Conservation (phyloP, 108 stramenopile genomes). For the Nitzschia sp. region DNA sequence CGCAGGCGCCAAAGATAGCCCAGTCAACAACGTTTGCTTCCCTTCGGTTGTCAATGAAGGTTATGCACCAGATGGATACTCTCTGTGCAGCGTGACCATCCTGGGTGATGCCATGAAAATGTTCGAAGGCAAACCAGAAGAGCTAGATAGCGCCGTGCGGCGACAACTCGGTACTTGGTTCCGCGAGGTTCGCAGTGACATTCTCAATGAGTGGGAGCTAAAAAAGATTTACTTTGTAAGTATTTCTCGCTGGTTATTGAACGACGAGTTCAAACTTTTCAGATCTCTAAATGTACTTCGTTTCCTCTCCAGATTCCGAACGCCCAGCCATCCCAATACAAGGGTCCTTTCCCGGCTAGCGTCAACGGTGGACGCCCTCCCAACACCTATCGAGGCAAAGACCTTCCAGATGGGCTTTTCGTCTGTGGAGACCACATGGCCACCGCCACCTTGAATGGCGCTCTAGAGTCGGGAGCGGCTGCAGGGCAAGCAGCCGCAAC, state of each 20-base stretch:
- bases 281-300: too few relatives aligned
- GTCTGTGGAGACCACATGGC: constrained; percentile 90
- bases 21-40: constrained; percentile 88
- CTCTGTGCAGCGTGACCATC: constrained; percentile 76
- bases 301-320: constrained; percentile 45
- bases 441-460: constrained; percentile 88
- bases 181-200: constrained; percentile 46
- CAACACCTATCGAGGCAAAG: constrained; percentile 41
- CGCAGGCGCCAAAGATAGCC: constrained; percentile 31
- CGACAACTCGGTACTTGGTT: constrained; percentile 72
- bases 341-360: constrained; percentile 50
- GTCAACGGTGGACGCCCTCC: constrained; percentile 73
- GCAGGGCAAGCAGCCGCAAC: constrained; percentile 63
- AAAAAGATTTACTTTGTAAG: constrained; percentile 58
- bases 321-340: constrained; percentile 79
- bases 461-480: constrained; percentile 75
- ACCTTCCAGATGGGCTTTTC: constrained; percentile 65
- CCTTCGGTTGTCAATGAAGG: constrained; percentile 74
- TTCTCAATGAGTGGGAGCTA: constrained; percentile 61
- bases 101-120: constrained; percentile 58
- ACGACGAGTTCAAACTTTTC: neutral
- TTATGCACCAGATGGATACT: constrained; percentile 72
- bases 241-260: too few relatives aligned
- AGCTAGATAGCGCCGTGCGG: constrained; percentile 65
- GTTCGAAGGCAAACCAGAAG: constrained; percentile 46